These are phyloP conservation scores for Heracleum sosnowskyi DNA, from an alignment of 129 eudicot species.

Conservation along the genomic window DNA sequence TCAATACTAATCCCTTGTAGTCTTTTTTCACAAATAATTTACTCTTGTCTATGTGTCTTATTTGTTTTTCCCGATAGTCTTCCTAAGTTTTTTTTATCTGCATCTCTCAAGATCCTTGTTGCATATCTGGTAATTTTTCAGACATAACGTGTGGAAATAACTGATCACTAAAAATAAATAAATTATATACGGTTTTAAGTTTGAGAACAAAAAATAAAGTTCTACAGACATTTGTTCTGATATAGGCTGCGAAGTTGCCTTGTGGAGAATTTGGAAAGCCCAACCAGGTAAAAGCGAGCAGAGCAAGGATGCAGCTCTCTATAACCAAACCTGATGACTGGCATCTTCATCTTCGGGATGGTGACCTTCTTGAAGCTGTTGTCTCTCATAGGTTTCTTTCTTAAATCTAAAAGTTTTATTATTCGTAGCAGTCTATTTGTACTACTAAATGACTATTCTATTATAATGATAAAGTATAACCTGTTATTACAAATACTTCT, in stretches of 20 bases:
- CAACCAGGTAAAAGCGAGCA: conserved; percentile 20
- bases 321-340: conserved; percentile 95
- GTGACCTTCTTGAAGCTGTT: conserved; percentile 81
- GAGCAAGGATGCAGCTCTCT: conserved; percentile 64
- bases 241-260: conserved; percentile 38
- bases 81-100: background rate
- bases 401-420: background rate
- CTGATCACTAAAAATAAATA: background rate
- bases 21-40: background rate
- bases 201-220: background rate
- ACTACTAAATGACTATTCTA: background rate
- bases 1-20: background rate
- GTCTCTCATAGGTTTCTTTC: conserved; percentile 64
- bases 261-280: conserved; percentile 17
- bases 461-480: background rate
- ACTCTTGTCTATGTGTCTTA: background rate
- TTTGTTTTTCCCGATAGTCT: background rate
- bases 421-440: background rate
- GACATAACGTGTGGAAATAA: background rate
- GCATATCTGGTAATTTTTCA: background rate
- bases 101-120: background rate
- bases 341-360: conserved; percentile 99
- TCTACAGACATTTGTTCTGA: background rate
- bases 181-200: background rate
- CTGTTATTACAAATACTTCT: background rate